Conservation (phyloP, 192 early-diverging fungal genomes). For the Linnemannia hyalina region DNA sequence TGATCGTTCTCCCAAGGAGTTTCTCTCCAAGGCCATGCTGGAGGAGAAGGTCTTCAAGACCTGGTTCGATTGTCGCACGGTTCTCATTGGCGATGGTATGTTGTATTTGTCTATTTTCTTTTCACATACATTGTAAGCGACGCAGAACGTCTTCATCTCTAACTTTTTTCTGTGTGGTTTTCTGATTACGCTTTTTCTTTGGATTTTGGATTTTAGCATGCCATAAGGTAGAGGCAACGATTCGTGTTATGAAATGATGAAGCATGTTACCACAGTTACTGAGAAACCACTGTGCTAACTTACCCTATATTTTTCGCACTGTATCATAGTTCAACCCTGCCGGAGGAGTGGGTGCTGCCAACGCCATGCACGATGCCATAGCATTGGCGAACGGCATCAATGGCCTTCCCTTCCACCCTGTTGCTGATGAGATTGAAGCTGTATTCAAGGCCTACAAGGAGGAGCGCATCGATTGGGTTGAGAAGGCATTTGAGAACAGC, state of each 20-base stretch:
- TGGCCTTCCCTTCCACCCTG: not conserved
- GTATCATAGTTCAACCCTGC: not conserved
- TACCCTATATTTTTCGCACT: too few relatives aligned
- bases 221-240: not conserved
- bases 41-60: slow-evolving; percentile 48
- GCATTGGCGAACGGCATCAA: slow-evolving; percentile 24
- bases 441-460: slow-evolving; percentile 20
- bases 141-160: not conserved
- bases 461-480: slow-evolving; percentile 2
- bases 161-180: too few relatives aligned
- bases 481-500: not conserved
- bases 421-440: not conserved
- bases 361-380: slow-evolving; percentile 35
- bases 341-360: not conserved
- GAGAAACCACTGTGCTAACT: too few relatives aligned
- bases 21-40: slow-evolving; percentile 24
- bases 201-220: not conserved
- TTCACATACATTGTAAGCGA: too few relatives aligned
- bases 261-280: too few relatives aligned
- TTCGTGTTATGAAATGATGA: not conserved
- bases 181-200: too few relatives aligned
- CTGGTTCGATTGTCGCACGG: slow-evolving; percentile 21
- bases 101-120: not conserved
- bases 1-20: not conserved
- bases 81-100: slow-evolving; percentile 38